A percentile compares a stretch with the other conserved stretches of the same genome.
phyloP scores from a whole-genome alignment of 352 stramenopile species.

The Pythium plurisporium region DNA sequence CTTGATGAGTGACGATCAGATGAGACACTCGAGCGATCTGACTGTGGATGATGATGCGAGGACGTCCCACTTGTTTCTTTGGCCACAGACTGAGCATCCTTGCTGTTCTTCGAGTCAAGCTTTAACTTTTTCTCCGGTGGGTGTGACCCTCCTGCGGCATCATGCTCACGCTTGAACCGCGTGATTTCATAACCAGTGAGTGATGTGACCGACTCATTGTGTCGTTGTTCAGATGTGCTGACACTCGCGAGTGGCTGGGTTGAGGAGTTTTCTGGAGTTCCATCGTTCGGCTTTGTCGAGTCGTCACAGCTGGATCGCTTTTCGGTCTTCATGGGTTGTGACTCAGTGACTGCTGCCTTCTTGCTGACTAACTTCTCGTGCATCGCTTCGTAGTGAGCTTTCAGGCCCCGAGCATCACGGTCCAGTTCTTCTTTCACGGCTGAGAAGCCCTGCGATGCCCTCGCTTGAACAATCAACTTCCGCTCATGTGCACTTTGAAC shows the following conservation, averaged over 20 bases:
- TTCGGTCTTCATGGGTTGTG: background rate
- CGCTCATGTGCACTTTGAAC: constrained; percentile 67
- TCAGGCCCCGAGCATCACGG: constrained; percentile 21
- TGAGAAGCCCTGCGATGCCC: constrained; percentile 2
- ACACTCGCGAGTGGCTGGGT: no score
- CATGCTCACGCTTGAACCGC: background rate
- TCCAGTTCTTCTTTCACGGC: constrained; percentile 18
- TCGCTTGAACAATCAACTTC: constrained; percentile 56
- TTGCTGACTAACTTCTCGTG: constrained; percentile 60
- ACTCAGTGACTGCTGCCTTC: background rate
- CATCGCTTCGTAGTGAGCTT: constrained; percentile 63
- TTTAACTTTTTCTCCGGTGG: constrained; percentile 8
- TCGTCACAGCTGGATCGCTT: background rate
- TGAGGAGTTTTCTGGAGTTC: no score
- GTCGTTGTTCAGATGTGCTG: background rate
- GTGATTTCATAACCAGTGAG: background rate
- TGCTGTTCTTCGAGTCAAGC: background rate
- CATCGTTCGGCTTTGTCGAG: background rate
- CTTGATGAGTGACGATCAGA: background rate
- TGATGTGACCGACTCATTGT: background rate
- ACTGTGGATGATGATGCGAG: no score
- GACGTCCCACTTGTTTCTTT: background rate
- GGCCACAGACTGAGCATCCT: background rate
- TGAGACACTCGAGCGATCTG: background rate
- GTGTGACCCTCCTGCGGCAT: background rate